Conservation (phyloP, 2,329 filamentous ascomycete species). For the Diplodia mutila region DNA sequence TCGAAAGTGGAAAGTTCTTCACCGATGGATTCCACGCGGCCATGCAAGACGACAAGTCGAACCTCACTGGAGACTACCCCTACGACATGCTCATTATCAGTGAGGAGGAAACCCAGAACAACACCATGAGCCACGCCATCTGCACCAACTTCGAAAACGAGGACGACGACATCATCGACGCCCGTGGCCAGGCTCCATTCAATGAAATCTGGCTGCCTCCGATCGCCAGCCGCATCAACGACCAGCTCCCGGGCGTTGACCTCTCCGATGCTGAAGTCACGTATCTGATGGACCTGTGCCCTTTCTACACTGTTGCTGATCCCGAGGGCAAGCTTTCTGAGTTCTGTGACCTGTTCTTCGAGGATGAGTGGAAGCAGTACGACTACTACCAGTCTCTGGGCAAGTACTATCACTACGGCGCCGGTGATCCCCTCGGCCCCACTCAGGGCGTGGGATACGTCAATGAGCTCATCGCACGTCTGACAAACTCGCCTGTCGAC, state of each 20-base stretch:
- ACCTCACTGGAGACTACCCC: constrained; percentile 46
- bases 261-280: constrained; percentile 66
- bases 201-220: constrained; percentile 65
- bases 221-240: constrained; percentile 71
- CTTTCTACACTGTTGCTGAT: constrained; percentile 74
- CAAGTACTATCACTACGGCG: constrained; percentile 83
- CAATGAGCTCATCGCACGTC: constrained; percentile 82
- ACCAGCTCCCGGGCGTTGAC: constrained; percentile 68
- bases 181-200: constrained; percentile 59
- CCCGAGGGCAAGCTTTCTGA: constrained; percentile 60
- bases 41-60: constrained; percentile 40
- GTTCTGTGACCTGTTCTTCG: constrained; percentile 77
- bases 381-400: constrained; percentile 79
- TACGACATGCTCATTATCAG: constrained; percentile 69
- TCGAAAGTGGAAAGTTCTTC: constrained; percentile 76
- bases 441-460: constrained; percentile 86
- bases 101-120: constrained; percentile 71
- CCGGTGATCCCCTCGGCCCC: constrained; percentile 76
- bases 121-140: constrained; percentile 75
- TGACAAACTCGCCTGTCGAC: constrained; percentile 69
- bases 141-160: constrained; percentile 75
- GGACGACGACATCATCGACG: constrained; percentile 52
- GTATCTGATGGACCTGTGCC: constrained; percentile 84
- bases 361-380: constrained; percentile 75
- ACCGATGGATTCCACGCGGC: constrained; percentile 67